Evolutionary conservation across 2,329 filamentous ascomycete genomes (phyloP), one percentile per base, ranked within the genome.

Genomic region (Scedosporium boydii): DNA sequence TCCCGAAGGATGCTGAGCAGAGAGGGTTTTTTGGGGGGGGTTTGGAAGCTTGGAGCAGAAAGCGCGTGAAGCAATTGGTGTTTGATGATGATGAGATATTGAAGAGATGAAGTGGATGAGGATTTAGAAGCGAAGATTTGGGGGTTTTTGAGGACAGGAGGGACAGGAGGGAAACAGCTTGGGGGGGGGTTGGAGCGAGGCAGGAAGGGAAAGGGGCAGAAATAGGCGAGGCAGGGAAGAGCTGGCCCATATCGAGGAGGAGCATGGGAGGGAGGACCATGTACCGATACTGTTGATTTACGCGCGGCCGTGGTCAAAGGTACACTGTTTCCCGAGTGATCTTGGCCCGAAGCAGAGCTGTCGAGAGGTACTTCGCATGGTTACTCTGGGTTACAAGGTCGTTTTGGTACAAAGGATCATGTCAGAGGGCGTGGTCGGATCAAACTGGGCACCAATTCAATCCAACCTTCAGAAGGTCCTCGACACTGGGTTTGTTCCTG

Each of bases 1-100:
- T 62, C 60, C 60, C 60, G 51, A 58, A 42, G 61, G 57, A 62
- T 62, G 5, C 27, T 59, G 61, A 59, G 57, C 42, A 62, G 56
- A 62, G 64, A 23, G 55, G 56, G 23, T 23, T 62, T 48, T 53
- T n/a, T n/a, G n/a, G 59, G 55, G 38, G 42, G 53, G 14, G 18
- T 44, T 58, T 58, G 60, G 29, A 18, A 58, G 44, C 41, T 53
- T 51, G 59, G 14, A 23, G 41, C 23, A 27, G 18, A 26, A 46
- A 26, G 41, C 38, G 23, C 12, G 18, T 53, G 59, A 51, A 56
- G 51, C 46, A n/a, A 41, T 41, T 38, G 59, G 53, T 59, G 26
- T 59, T 26, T 57, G 38, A 42, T 18, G 27, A 16, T 44, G 42
- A 26, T 26, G 51, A 38, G 34, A 23, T 58, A 23, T 55, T 53